Evolutionary conservation across 2,329 filamentous ascomycete genomes (phyloP).

Genomic region (Penicillium sp.): DNA sequence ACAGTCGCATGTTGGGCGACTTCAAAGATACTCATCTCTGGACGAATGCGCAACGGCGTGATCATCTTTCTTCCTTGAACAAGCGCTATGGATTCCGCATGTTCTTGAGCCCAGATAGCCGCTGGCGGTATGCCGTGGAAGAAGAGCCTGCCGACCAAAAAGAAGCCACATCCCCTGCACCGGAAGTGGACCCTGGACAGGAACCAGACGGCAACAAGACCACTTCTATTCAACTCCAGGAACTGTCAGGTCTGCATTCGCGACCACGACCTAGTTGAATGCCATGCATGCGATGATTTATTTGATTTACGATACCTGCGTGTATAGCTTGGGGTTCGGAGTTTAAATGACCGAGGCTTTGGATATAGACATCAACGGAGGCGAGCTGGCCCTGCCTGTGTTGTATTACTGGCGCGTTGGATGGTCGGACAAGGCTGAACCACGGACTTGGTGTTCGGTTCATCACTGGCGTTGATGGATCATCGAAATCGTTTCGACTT

Average conservation of each 20-base stretch:
- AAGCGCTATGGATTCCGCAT: slow-evolving; percentile 32
- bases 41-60: slow-evolving; percentile 25
- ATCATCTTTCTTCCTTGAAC: slow-evolving; percentile 22
- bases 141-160: slow-evolving; percentile 21
- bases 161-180: neutral
- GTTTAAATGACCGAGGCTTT: neutral
- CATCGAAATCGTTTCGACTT: too few relatives aligned
- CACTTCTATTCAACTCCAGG: slow-evolving; percentile 17
- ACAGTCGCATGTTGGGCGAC: slow-evolving; percentile 31
- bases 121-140: slow-evolving; percentile 32
- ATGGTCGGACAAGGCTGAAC: neutral
- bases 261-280: slow-evolving; percentile 2
- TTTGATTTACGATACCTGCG: neutral
- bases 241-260: slow-evolving; percentile 7
- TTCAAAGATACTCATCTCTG: slow-evolving; percentile 28
- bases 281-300: too few relatives aligned
- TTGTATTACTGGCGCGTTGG: neutral
- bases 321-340: slow-evolving; percentile 1
- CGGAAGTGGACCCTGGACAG: neutral
- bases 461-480: too few relatives aligned
- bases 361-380: neutral
- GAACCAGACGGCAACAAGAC: slow-evolving; percentile 18
- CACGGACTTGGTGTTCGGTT: too few relatives aligned
- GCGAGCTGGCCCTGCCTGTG: neutral
- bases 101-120: slow-evolving; percentile 26